Conservation (phyloP, 169 alveolate species). For the Pseudocohnilembus persalinus region DNA sequence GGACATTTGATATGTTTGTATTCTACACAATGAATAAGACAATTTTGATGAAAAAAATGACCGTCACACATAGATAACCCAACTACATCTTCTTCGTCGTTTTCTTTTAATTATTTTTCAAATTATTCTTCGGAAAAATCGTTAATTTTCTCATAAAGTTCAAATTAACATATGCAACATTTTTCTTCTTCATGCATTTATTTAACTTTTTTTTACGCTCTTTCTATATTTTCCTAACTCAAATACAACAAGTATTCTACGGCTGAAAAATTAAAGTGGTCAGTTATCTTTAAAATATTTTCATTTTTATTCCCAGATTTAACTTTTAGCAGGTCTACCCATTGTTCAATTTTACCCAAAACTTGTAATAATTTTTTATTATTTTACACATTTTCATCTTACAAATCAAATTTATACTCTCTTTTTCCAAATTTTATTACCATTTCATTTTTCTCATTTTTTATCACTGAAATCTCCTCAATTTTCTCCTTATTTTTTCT, state of each 20-base stretch:
- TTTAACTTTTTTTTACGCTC: not conserved
- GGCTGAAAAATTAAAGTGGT: slow-evolving; percentile 6
- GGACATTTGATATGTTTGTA: slow-evolving; percentile 69
- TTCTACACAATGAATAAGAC: slow-evolving; percentile 47
- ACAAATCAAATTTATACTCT: slow-evolving; percentile 2
- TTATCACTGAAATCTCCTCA: too few species aligned
- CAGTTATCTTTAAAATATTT: not conserved
- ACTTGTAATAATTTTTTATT: not conserved
- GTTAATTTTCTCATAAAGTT: slow-evolving; percentile 61
- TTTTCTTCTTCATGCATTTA: slow-evolving; percentile 72
- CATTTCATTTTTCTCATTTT: too few species aligned
- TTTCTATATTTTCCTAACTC: slow-evolving; percentile 4
- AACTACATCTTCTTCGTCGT: slow-evolving; percentile 43
- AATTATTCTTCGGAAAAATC: slow-evolving; percentile 3
- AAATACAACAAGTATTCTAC: slow-evolving; percentile 6
- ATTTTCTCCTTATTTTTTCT: too few species aligned
- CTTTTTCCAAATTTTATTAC: too few species aligned
- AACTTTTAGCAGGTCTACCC: not conserved
- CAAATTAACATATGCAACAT: slow-evolving; percentile 79
- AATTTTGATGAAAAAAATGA: slow-evolving; percentile 79
- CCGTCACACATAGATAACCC: slow-evolving; percentile 62
- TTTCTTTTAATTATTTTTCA: not conserved
- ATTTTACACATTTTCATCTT: not conserved
- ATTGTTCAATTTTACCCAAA: not conserved
- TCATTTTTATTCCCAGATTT: not conserved